Evolutionary conservation across 495 filamentous ascomycete genomes (phyloP), one percentile per base, ranked within the genome.

Genomic region (Aspergillus diversus): DNA sequence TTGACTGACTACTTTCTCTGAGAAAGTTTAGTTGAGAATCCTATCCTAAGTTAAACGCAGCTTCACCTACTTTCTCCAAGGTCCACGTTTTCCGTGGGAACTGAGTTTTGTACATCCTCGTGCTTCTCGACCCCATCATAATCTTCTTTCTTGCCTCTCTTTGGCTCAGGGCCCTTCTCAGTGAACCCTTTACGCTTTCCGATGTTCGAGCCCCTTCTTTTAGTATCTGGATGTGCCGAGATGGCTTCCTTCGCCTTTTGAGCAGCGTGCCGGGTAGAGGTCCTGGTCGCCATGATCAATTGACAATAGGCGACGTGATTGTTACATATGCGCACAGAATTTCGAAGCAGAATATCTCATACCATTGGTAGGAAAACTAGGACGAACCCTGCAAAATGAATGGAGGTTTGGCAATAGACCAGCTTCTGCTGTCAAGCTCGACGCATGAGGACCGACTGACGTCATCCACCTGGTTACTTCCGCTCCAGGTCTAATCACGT

Each of bases 211-310:
- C 66, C 59, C 53, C 61, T 66, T 11, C 63, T 66, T 50, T 70
- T 70, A 15, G 53, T 59, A 46, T 76, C 73, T 11, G 68, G 66
- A 17, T 69, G 59, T 16, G 61, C 60, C 16, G 72, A 53, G 32
- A 81, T 78, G 32, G 77, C 77, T 59, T 80, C 72, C 53, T 81
- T 81, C 7, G 79, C 79, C 59, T 80, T 81, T 54, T 73, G 72
- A 17, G 79, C 78, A 11, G 79, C 79, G 43, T 75, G 73, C 31
- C 79, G 77, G 12, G 75, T 69, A 4, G 77, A 81, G 43, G 78
- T 79, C 58, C 79, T 67, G 47, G 71, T 71, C 7, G 67, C 65
- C 78, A 80, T 80, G 34, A 34, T 65, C 21, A 8, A 35, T 43
- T 11, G n/a, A 9, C 0, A 5, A 43, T 43, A 43, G 7, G 39